phyloP scores from a whole-genome alignment of 148 eudicot genomes.

The Silene latifolia region DNA sequence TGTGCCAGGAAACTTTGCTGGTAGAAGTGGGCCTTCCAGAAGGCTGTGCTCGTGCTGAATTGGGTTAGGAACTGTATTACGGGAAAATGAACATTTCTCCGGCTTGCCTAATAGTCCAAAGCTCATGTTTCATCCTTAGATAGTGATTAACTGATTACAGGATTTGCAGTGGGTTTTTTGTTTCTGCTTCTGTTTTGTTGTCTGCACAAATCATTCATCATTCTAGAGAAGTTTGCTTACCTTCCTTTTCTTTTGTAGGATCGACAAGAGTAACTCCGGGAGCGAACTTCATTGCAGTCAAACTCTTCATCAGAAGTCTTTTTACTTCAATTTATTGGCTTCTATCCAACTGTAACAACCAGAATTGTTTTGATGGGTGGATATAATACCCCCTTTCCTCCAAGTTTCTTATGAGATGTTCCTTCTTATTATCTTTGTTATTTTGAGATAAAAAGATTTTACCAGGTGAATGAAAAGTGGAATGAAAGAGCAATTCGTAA shows the following conservation, averaged over 20 bases:
- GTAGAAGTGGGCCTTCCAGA: no score
- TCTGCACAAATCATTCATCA: no score
- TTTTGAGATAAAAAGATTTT: neutral
- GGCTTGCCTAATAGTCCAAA: no score
- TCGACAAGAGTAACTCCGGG: constrained; percentile 22
- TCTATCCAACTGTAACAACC: no score
- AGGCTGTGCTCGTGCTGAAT: no score
- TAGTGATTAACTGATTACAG: no score
- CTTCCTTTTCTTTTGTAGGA: constrained; percentile 22
- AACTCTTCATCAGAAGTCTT: constrained; percentile 17
- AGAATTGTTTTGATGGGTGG: constrained; percentile 21
- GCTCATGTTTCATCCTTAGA: no score
- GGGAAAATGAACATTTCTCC: no score
- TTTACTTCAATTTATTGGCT: constrained; percentile 12
- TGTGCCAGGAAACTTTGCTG: no score
- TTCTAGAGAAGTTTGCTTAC: neutral
- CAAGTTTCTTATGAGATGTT: constrained; percentile 16
- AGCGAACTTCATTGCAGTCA: neutral
- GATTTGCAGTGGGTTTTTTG: no score
- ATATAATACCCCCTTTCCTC: constrained; percentile 15
- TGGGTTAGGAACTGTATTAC: no score
- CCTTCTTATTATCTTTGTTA: constrained; percentile 18
- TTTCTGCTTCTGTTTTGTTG: no score
- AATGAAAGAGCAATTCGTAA: constrained; percentile 2
- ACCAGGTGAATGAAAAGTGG: constrained; percentile 2